Evolutionary conservation across 1,284 basidiomycete genomes (phyloP).

Genomic region (Pseudozyma pruni): DNA sequence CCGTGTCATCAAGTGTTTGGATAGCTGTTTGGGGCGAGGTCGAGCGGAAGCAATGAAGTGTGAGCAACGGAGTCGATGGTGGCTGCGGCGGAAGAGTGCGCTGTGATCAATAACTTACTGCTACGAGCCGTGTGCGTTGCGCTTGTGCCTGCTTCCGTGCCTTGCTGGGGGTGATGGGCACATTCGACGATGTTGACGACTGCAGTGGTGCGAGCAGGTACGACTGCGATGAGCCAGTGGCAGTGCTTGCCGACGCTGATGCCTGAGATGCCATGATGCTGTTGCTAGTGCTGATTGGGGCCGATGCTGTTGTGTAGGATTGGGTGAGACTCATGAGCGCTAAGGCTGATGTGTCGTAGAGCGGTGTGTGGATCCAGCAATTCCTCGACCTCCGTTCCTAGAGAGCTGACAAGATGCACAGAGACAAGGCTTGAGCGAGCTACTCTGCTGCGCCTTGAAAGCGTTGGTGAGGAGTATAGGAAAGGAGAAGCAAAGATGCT

Average conservation of each 20-base stretch:
- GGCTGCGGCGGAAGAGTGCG: too few species aligned
- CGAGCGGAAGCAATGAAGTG: background rate
- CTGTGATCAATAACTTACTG: constrained; percentile 24
- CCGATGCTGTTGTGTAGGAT: constrained; percentile 11
- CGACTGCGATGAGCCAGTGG: constrained; percentile 32
- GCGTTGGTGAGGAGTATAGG: constrained; percentile 14
- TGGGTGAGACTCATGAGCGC: constrained; percentile 20
- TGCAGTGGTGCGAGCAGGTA: constrained; percentile 36
- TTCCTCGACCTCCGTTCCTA: too few species aligned
- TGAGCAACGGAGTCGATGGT: background rate
- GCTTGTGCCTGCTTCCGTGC: constrained; percentile 49
- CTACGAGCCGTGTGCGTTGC: constrained; percentile 40
- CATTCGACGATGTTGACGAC: constrained; percentile 30
- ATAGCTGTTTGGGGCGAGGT: constrained; percentile 36
- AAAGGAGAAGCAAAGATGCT: constrained; percentile 3
- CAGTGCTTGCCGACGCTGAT: constrained; percentile 9
- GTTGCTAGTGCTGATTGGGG: constrained; percentile 5
- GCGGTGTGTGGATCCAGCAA: background rate
- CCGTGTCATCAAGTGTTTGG: constrained; percentile 54
- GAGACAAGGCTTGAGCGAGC: too few species aligned
- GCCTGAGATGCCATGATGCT: constrained; percentile 43
- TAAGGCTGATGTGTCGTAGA: background rate
- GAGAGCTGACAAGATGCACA: too few species aligned
- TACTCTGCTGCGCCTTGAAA: too few species aligned
- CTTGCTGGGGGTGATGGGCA: constrained; percentile 41